Evolutionary conservation across 108 stramenopile genomes (phyloP).

Genomic region (Nannochloropsis oceanica): DNA sequence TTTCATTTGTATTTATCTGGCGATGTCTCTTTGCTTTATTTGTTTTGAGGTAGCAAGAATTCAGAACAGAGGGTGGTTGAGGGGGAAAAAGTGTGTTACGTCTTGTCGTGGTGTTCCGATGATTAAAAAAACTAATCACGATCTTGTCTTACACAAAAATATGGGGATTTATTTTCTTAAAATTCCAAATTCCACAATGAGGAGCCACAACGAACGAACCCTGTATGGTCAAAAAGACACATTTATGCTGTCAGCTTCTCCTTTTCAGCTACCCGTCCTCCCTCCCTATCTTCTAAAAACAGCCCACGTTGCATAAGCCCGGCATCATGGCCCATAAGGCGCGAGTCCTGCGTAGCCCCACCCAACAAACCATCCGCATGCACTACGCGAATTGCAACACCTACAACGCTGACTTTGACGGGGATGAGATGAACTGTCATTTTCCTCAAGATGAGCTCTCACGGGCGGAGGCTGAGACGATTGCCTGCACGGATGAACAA

Average conservation of each 20-base stretch:
- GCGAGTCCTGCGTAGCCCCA: slow-evolving; percentile 77
- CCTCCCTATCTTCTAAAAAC: not conserved
- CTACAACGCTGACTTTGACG: slow-evolving; percentile 99
- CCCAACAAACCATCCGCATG: slow-evolving; percentile 82
- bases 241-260: too few relatives aligned
- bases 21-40: too few relatives aligned
- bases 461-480: slow-evolving; percentile 74
- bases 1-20: not conserved
- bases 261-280: not conserved
- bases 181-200: not conserved
- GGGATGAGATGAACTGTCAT: slow-evolving; percentile 99
- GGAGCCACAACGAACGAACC: not conserved
- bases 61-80: too few relatives aligned
- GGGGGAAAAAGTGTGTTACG: too few relatives aligned
- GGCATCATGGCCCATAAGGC: slow-evolving; percentile 98
- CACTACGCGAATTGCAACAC: slow-evolving; percentile 99
- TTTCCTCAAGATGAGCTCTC: slow-evolving; percentile 85
- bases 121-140: not conserved
- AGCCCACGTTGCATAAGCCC: slow-evolving; percentile 98
- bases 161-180: not conserved
- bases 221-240: too few relatives aligned
- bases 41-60: too few relatives aligned
- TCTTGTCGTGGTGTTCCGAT: not conserved
- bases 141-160: not conserved
- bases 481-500: slow-evolving; percentile 85